Conservation (phyloP, 352 stramenopile genomes). For the Phytophthora pseudosyringae region DNA sequence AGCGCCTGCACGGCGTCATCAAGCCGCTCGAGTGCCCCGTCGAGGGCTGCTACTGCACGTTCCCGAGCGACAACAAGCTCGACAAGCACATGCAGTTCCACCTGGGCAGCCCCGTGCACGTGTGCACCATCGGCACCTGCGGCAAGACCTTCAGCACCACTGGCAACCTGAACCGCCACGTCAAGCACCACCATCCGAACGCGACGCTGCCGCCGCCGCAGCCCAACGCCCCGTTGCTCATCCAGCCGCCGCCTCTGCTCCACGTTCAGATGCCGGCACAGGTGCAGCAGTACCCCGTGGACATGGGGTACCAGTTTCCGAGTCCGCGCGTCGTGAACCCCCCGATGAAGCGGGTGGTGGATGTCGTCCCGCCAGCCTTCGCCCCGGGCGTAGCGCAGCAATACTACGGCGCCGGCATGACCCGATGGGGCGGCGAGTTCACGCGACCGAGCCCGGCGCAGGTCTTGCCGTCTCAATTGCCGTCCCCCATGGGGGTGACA, state of each 20-base stretch:
- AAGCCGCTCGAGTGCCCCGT: constrained; percentile 46
- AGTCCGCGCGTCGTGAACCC: constrained; percentile 17
- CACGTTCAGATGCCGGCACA: constrained; percentile 20
- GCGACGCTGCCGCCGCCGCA: constrained; percentile 25
- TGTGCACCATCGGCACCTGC: constrained; percentile 48
- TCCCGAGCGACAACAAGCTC: constrained; percentile 55
- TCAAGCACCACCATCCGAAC: constrained; percentile 52
- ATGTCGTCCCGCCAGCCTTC: constrained; percentile 23
- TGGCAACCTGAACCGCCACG: constrained; percentile 62
- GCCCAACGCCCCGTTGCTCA: constrained; percentile 21
- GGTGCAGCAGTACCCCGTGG: constrained; percentile 23
- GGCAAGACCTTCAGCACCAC: constrained; percentile 72
- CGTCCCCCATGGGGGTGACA: constrained; percentile 16
- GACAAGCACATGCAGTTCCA: constrained; percentile 70
- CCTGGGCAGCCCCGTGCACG: constrained; percentile 47
- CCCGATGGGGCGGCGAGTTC: constrained; percentile 22
- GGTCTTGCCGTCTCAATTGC: constrained; percentile 28
- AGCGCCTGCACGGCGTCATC: constrained; percentile 53
- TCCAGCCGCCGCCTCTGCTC: constrained; percentile 10
- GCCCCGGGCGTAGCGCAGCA: constrained; percentile 33
- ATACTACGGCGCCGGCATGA: constrained; percentile 15
- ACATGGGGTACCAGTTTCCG: constrained; percentile 36
- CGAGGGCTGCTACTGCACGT: constrained; percentile 45
- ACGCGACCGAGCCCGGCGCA: constrained; percentile 12
- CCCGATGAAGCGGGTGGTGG: constrained; percentile 24